Evolutionary conservation across 1,284 basidiomycete species (phyloP), one percentile per base, ranked within the genome.

Genomic region (Leccinum pallidistipes): DNA sequence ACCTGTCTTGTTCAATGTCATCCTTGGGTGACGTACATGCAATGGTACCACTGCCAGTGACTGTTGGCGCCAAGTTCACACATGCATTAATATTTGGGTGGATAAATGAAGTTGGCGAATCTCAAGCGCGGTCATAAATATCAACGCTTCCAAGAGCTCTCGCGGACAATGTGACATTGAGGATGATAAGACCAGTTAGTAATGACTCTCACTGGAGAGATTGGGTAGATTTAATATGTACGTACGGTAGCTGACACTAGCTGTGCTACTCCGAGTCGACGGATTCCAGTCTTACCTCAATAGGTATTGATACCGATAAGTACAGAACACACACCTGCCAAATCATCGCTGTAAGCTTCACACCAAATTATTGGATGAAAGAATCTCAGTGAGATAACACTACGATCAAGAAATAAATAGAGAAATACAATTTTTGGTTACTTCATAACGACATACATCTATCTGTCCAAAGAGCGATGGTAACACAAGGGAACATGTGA

Each of bases 141-240:
- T 74, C 55, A 98, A 76, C 0, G 95, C 94, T 75, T 94, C 92
- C 36, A 97, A 78, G 27, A 97, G 96, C 93, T 0, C 84, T 82
- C 0, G 95, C 95, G 6, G 82, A 78, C 7, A 96, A 80, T 45
- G 96, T 96, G 68, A 98, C 92, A 71, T 98, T 98, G 68, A 98
- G 87, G 11, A 98, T 96, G 68, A 98, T 97, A 56, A 97, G 6
- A 94, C 91, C 11, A 95, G 80, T 27, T 27, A 64, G 90, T 91
- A 56, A 12, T 24, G 8, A 59, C 34, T 27, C 29, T 61, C 24
- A 68, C 34, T 36, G 32, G 11, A 10, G 32, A 36, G 12, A 36
- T 36, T 5, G 34, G 12, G 34, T 36, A 36, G 34, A 36, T 36
- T 27, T 27, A 27, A 27, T 27, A 27, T 27, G 27, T 36, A 36